Base-by-base conservation (phyloP, 495 filamentous ascomycete genomes). In the Penicillium egyptiacum region DNA sequence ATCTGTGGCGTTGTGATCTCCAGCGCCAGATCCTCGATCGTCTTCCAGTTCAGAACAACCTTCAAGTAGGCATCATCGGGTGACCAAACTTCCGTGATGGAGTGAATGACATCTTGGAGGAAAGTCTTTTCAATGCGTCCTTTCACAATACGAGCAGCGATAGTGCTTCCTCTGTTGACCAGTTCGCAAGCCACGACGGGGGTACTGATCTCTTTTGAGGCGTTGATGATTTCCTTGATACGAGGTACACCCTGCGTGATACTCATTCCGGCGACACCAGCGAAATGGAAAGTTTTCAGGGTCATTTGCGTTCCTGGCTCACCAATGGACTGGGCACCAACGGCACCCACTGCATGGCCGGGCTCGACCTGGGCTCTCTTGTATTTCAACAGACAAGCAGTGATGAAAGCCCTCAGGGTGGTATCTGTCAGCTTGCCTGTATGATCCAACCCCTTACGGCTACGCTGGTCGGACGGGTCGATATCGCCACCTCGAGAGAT, bases 151-250 rank as follows among this genome's bases (percentile, higher is more conserved):
- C 88, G 84, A 16, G 95, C 95, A 16, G 87, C 89, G 48, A 81
- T 78, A 49, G 93, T 83, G 57, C 83, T 80, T 39, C 80, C 72
- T 56, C 84, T 83, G 62, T 85, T 91, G 51, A 87, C 76, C 1
- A 98, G 79, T 19, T 88, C 84, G 63, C 95, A 98, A 14, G 82
- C 81, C 56, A 98, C 94, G 66, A 98, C 87, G 1, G 94, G 94
- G 2, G 94, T 98, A 74, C 90, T 95, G 70, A 98, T 98, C 42
- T 76, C 78, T 70, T 88, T 93, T 10, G 89, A 92, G 7, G 94
- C 94, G 74, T 98, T 98, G 83, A 98, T 98, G 65, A 98, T 98
- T 81, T 98, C 94, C 75, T 98, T 98, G 72, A 98, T 98, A 84
- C 94, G 94, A 2, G 94, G 94, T 2, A 98, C 94, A 87, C 94